Percentiles rank a stretch among this genome's conserved stretches.
phyloP scores from a whole-genome alignment of 1,284 basidiomycete species.

The Tausonia pullulans region DNA sequence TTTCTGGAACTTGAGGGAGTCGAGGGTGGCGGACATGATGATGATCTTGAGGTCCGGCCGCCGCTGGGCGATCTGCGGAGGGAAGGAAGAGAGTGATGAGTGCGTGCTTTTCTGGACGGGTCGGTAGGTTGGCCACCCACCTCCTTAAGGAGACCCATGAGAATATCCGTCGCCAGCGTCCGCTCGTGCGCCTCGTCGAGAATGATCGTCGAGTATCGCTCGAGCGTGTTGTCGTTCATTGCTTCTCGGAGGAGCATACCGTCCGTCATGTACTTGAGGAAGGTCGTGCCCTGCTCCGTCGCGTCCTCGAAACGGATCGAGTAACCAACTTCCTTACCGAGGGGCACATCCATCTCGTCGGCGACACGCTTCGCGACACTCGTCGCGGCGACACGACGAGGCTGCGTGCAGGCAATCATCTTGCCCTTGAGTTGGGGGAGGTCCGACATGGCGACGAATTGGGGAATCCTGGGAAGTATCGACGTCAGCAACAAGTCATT shows the following conservation, averaged over 20 bases:
- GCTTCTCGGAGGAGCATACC: constrained; percentile 96
- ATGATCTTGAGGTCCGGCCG: constrained; percentile 91
- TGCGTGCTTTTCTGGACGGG: neutral
- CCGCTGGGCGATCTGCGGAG: constrained; percentile 52
- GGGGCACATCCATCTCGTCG: constrained; percentile 92
- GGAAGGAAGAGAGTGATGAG: neutral
- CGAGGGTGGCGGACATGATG: constrained; percentile 96
- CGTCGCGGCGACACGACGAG: constrained; percentile 93
- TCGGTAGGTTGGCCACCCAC: constrained; percentile 21
- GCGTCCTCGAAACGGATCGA: constrained; percentile 98
- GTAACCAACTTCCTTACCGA: constrained; percentile 93
- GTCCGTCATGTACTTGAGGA: constrained; percentile 98
- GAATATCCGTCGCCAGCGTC: constrained; percentile 93
- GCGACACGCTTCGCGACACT: constrained; percentile 97
- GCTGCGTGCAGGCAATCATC: constrained; percentile 94
- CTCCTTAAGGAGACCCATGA: constrained; percentile 77
- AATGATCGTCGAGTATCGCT: constrained; percentile 91
- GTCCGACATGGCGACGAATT: constrained; percentile 90
- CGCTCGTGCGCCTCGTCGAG: constrained; percentile 98
- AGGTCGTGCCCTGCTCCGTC: constrained; percentile 81
- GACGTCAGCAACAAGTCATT: neutral
- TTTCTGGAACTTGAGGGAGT: constrained; percentile 91
- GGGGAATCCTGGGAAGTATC: constrained; percentile 53
- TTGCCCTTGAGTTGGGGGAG: constrained; percentile 77
- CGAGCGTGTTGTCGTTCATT: constrained; percentile 86